A percentile compares a stretch with the other conserved stretches of the same genome.
These are phyloP conservation scores for Auriscalpium microsporum DNA, from an alignment of 768 basidiomycete genomes.

Conservation along the genomic window DNA sequence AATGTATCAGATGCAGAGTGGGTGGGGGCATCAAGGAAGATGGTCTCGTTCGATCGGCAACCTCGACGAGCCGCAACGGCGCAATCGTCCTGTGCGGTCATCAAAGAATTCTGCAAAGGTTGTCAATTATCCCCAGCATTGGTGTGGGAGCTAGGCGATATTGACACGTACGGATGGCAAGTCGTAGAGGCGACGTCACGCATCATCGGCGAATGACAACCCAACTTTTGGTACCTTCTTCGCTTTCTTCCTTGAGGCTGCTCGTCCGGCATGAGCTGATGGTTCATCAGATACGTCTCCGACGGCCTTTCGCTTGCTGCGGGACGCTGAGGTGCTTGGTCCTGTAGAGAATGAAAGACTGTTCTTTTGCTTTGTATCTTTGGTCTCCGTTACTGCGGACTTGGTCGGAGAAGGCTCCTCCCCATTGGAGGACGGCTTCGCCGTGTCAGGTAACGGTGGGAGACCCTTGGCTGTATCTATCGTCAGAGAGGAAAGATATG, in stretches of 20 bases:
- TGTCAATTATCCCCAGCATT: no score
- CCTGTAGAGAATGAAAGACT: slow-evolving; percentile 35
- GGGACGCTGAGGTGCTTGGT: slow-evolving; percentile 14
- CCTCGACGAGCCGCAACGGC: no score
- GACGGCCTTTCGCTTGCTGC: slow-evolving; percentile 26
- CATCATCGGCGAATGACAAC: slow-evolving; percentile 54
- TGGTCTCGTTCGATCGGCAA: no score
- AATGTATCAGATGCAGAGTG: no score
- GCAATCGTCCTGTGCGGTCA: no score
- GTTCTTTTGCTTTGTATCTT: slow-evolving; percentile 13
- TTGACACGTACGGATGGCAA: no score
- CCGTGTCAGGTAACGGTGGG: slow-evolving; percentile 38
- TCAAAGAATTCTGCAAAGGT: no score
- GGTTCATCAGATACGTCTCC: slow-evolving; percentile 23
- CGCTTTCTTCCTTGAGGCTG: slow-evolving; percentile 40
- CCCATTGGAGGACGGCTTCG: neutral
- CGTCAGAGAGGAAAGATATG: neutral
- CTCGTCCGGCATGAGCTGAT: slow-evolving; percentile 14
- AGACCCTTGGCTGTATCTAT: slow-evolving; percentile 49
- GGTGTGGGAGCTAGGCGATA: no score
- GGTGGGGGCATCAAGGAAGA: no score
- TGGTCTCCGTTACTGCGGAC: neutral
- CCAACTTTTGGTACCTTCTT: slow-evolving; percentile 39
- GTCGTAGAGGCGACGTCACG: slow-evolving; percentile 21
- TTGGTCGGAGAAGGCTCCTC: neutral